Percentiles rank a stretch among this genome's conserved stretches.
phyloP scores from a whole-genome alignment of 768 basidiomycete species.

The Podaxis sp. region DNA sequence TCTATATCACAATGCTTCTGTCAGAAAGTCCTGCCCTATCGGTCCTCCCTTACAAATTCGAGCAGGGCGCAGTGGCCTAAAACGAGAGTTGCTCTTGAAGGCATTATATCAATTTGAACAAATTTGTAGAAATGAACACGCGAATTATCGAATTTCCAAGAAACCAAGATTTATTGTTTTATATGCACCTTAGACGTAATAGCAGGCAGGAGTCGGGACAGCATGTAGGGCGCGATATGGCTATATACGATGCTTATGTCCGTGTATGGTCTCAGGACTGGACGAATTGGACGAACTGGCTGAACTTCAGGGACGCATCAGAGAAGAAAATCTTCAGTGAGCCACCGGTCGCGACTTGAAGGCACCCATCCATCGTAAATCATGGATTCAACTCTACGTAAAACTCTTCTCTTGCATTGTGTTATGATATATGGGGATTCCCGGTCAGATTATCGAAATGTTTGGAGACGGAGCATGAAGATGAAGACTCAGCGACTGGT shows the following conservation, averaged over 20 bases:
- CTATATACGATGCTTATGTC: too few relatives aligned
- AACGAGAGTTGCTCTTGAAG: background rate
- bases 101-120: background rate
- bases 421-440: background rate
- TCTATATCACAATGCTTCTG: background rate
- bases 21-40: background rate
- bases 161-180: background rate
- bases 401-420: too few relatives aligned
- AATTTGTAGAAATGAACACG: background rate
- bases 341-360: background rate
- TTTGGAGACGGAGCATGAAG: background rate
- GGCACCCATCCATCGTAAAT: background rate
- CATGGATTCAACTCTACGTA: too few relatives aligned
- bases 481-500: background rate
- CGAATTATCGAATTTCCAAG: background rate
- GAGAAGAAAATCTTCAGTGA: background rate
- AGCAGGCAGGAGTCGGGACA: background rate
- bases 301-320: background rate
- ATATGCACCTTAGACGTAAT: background rate
- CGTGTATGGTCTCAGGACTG: background rate
- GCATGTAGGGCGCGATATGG: background rate
- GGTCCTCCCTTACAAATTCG: background rate
- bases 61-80: background rate
- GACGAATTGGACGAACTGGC: background rate
- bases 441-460: background rate